Evolutionary conservation across 768 basidiomycete species (phyloP), one percentile per base, ranked within the genome.

Genomic region (Collybia mongolica): DNA sequence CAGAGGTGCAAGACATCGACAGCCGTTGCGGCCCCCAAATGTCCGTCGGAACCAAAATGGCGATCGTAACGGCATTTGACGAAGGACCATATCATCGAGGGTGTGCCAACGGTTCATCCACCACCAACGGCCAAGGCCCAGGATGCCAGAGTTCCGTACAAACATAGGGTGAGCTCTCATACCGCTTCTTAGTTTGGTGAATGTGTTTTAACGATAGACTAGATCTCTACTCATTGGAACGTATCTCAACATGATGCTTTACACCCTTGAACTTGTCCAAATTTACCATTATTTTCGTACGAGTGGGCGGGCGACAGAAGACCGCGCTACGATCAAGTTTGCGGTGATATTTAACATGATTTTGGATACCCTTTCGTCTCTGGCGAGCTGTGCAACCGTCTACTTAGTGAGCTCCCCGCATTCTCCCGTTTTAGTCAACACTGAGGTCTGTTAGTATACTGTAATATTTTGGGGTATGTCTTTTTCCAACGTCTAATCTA

Each of bases 211-310:
- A 32, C 14, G 3, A 11, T 12, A 5, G 2, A 32, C 11, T 4
- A 44, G 42, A 15, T 2, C 29, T 18, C 24, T 28, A 9, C 12
- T 44, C 17, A 44, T 44, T 17, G 43, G 43, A 19, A 26, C 43
- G 15, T 44, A 29, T 12, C n/a, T 26, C 43, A 44, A 44, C 32
- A 7, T 44, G 20, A 29, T 29, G 1, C 32, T 44, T n/a, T 44
- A 29, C 43, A 44, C 43, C 5, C 32, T 44, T n/a, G 43, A 44
- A 17, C 15, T 32, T 6, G 43, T 44, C 28, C 43, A 44, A 44
- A 6, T 44, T 22, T 44, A 44, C 42, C 42, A 44, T 12, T 44
- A 44, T 19, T 44, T 44, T 44, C 42, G 42, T 17, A 28, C 6
- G 8, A 44, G 42, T 28, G 24, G 42, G 24, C 42, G 42, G n/a